These are phyloP conservation scores for Bertia moriformis DNA, from an alignment of 2,329 filamentous ascomycete species.

Conservation along the genomic window DNA sequence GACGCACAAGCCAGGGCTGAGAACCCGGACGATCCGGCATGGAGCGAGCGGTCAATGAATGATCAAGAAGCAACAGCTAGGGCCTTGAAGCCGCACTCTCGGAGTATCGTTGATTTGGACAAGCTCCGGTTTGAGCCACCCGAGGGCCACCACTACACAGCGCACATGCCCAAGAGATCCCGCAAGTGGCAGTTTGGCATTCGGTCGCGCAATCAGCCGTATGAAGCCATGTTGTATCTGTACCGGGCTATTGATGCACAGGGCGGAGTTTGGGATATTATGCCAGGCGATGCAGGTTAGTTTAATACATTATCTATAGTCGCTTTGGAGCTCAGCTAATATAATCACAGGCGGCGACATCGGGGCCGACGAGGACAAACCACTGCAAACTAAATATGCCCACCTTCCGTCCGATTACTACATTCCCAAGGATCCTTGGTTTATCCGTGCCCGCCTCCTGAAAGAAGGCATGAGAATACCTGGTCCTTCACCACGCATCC, in stretches of 20 bases:
- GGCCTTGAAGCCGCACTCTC: slow-evolving; percentile 50
- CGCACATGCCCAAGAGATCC: slow-evolving; percentile 26
- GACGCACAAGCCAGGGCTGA: slow-evolving; percentile 16
- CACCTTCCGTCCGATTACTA: slow-evolving; percentile 28
- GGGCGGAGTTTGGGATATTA: slow-evolving; percentile 48
- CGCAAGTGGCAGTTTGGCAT: slow-evolving; percentile 60
- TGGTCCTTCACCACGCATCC: slow-evolving; percentile 16
- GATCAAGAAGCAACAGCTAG: slow-evolving; percentile 47
- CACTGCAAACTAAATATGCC: background rate
- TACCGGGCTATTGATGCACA: slow-evolving; percentile 56
- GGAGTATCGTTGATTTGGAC: slow-evolving; percentile 16
- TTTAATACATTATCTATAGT: too few species aligned
- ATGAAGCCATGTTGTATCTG: slow-evolving; percentile 61
- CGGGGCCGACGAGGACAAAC: background rate
- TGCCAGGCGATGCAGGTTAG: slow-evolving; percentile 18
- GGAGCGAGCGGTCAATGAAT: slow-evolving; percentile 20
- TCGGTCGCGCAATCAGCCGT: slow-evolving; percentile 55
- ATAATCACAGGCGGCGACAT: too few species aligned
- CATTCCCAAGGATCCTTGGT: slow-evolving; percentile 50
- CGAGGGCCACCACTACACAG: slow-evolving; percentile 24
- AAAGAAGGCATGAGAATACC: slow-evolving; percentile 49
- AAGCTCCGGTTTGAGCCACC: background rate
- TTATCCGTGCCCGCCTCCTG: slow-evolving; percentile 47
- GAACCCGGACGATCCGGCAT: slow-evolving; percentile 9
- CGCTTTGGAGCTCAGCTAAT: too few species aligned